Evolutionary conservation across 1,284 basidiomycete genomes (phyloP).

Genomic region (Ganoderma resinaceum): DNA sequence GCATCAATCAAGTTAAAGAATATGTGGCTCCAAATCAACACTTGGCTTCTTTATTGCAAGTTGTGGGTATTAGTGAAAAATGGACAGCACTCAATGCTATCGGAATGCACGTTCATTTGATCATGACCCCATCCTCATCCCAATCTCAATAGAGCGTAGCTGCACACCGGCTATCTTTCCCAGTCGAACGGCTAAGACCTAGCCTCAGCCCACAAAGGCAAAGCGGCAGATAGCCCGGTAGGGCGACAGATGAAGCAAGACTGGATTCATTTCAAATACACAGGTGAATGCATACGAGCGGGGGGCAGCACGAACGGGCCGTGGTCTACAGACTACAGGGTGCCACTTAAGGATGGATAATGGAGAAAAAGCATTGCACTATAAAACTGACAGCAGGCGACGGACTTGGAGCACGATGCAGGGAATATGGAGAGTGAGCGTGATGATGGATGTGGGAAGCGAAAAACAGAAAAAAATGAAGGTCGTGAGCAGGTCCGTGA

Average conservation of each 20-base stretch:
- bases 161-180: background rate
- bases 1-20: no score
- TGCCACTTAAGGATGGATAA: background rate
- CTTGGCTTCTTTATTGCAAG: no score
- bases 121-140: background rate
- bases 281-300: background rate
- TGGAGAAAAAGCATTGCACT: background rate
- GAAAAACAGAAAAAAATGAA: background rate
- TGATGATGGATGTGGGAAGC: background rate
- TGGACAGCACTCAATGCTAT: no score
- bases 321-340: background rate
- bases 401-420: constrained; percentile 1
- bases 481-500: background rate
- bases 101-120: no score
- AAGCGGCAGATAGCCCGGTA: background rate
- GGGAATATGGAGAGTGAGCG: background rate
- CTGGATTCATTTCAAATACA: background rate
- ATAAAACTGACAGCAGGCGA: background rate
- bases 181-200: background rate
- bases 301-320: background rate
- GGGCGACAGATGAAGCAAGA: background rate
- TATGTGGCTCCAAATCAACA: background rate
- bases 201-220: background rate
- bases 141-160: no score
- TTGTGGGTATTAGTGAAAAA: background rate